A percentile compares a stretch with the other conserved stretches of the same genome.
These are phyloP conservation scores for Pulveroboletus frians DNA, from an alignment of 768 basidiomycete species.

Conservation along the genomic window DNA sequence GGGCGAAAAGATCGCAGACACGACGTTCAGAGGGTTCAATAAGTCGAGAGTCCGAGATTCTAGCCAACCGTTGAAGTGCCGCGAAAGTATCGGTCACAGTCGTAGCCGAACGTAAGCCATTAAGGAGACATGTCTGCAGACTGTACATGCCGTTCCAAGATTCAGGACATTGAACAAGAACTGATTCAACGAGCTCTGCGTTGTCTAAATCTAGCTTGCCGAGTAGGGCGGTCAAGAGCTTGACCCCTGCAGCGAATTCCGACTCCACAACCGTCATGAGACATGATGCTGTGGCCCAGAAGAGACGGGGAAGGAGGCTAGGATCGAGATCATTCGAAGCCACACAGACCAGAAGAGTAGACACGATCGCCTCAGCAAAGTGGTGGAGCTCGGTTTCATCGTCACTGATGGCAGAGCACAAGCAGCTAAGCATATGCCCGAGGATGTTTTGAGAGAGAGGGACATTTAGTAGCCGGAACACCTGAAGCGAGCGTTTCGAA, in stretches of 20 bases:
- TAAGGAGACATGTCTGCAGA: constrained; percentile 67
- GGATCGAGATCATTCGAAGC: constrained; percentile 52
- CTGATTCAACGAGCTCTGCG: constrained; percentile 55
- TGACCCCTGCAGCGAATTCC: constrained; percentile 68
- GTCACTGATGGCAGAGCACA: constrained; percentile 79
- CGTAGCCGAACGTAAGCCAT: constrained; percentile 73
- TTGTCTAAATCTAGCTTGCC: constrained; percentile 69
- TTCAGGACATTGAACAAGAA: constrained; percentile 61
- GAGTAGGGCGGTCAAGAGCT: constrained; percentile 61
- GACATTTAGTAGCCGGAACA: constrained; percentile 80
- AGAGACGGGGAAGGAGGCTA: constrained; percentile 71
- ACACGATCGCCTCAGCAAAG: constrained; percentile 79
- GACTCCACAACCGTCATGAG: constrained; percentile 76
- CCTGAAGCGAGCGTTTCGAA: constrained; percentile 84
- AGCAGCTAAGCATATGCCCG: constrained; percentile 71
- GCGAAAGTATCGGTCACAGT: constrained; percentile 65
- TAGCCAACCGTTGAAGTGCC: constrained; percentile 58
- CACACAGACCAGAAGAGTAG: constrained; percentile 64
- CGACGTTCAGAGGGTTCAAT: constrained; percentile 69
- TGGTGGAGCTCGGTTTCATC: constrained; percentile 71
- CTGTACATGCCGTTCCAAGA: constrained; percentile 64
- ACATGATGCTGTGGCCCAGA: constrained; percentile 81
- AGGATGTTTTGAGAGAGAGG: constrained; percentile 66
- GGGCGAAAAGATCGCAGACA: constrained; percentile 76
- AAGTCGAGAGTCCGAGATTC: constrained; percentile 55